Evolutionary conservation across 2,329 filamentous ascomycete species (phyloP).

Genomic region (Fusarium torreyae): DNA sequence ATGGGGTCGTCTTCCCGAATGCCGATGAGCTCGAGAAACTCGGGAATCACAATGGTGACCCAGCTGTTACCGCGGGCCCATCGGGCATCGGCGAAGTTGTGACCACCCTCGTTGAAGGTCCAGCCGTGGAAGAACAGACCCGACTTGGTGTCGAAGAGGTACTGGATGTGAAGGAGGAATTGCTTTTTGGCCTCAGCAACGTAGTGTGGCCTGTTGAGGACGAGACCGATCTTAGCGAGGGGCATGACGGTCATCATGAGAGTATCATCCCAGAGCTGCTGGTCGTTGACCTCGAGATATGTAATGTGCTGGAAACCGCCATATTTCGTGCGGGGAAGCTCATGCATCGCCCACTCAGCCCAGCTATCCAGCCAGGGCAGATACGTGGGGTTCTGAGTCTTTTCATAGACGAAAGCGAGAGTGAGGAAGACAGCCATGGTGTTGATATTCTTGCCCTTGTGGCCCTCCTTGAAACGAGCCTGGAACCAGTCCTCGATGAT

Average conservation of each 20-base stretch:
- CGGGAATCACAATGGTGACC: slow-evolving; percentile 87
- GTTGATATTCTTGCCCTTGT: slow-evolving; percentile 88
- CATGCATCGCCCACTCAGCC: slow-evolving; percentile 88
- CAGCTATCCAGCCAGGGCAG: slow-evolving; percentile 84
- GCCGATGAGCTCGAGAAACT: slow-evolving; percentile 82
- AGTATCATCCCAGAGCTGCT: slow-evolving; percentile 88
- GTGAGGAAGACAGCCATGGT: slow-evolving; percentile 86
- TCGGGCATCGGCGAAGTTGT: slow-evolving; percentile 71
- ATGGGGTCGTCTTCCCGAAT: slow-evolving; percentile 75
- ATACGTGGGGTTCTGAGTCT: slow-evolving; percentile 77
- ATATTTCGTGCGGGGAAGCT: slow-evolving; percentile 78
- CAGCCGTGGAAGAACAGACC: slow-evolving; percentile 88
- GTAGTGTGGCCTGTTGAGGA: slow-evolving; percentile 79
- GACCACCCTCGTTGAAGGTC: slow-evolving; percentile 79
- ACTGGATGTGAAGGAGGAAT: slow-evolving; percentile 84
- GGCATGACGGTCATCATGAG: slow-evolving; percentile 91
- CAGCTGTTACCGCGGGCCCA: slow-evolving; percentile 78
- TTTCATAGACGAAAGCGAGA: slow-evolving; percentile 83
- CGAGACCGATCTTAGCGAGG: slow-evolving; percentile 82
- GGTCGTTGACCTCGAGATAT: slow-evolving; percentile 77
- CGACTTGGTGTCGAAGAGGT: slow-evolving; percentile 79
- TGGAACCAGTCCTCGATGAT: slow-evolving; percentile 83
- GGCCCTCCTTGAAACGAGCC: slow-evolving; percentile 76
- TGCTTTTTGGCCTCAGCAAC: slow-evolving; percentile 84
- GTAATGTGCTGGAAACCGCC: slow-evolving; percentile 84